phyloP scores from a whole-genome alignment of 2,329 filamentous ascomycete genomes.

The Epichloe aotearoae region DNA sequence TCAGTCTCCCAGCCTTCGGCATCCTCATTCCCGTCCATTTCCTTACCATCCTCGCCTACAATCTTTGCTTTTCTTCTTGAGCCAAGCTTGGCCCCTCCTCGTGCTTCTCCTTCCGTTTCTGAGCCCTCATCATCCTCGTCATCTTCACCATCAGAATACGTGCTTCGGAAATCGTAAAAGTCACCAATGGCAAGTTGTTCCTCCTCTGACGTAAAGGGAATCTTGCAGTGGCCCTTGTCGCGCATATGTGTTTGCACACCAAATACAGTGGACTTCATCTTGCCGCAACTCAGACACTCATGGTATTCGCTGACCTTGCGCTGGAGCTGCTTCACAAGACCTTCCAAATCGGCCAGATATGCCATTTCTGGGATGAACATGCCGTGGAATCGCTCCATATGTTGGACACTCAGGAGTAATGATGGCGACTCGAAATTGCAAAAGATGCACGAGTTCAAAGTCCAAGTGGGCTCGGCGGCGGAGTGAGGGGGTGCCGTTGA shows the following conservation, averaged over 20 bases:
- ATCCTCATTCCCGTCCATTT: slow-evolving; percentile 37
- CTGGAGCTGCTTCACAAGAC: slow-evolving; percentile 65
- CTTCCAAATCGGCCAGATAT: slow-evolving; percentile 72
- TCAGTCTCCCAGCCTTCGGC: slow-evolving; percentile 94
- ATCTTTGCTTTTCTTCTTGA: slow-evolving; percentile 41
- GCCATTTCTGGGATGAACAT: slow-evolving; percentile 90
- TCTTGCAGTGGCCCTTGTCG: slow-evolving; percentile 93
- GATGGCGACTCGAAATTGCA: slow-evolving; percentile 78
- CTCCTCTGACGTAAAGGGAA: slow-evolving; percentile 76
- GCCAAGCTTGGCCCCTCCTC: slow-evolving; percentile 57
- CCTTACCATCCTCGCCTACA: slow-evolving; percentile 35
- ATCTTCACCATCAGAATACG: slow-evolving; percentile 73
- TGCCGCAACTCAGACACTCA: slow-evolving; percentile 82
- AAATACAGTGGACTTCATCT: slow-evolving; percentile 61
- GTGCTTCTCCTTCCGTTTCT: slow-evolving; percentile 25
- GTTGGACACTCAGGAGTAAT: slow-evolving; percentile 60
- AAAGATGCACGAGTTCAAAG: slow-evolving; percentile 62
- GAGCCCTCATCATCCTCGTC: slow-evolving; percentile 43
- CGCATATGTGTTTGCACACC: slow-evolving; percentile 95
- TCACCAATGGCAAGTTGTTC: slow-evolving; percentile 92
- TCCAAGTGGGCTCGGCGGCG: slow-evolving; percentile 23
- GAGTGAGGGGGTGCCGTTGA: slow-evolving; percentile 25
- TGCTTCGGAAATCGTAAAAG: slow-evolving; percentile 92
- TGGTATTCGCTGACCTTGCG: slow-evolving; percentile 67
- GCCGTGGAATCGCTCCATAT: slow-evolving; percentile 89